Evolutionary conservation across 768 basidiomycete species (phyloP).

Genomic region (Rubroboletus pulcherrimus): DNA sequence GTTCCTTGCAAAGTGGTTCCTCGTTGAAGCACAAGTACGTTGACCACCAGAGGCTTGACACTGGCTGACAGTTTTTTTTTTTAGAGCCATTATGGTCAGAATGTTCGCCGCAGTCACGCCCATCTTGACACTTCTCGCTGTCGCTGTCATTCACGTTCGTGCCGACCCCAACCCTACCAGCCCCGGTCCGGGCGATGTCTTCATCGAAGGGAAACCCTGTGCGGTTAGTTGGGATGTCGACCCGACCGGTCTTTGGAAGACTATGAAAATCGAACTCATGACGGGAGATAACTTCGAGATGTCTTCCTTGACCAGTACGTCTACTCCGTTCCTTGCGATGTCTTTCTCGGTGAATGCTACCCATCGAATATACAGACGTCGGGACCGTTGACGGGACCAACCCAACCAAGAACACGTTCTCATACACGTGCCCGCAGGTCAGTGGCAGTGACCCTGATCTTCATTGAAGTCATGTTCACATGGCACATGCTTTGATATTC

Average conservation of each 20-base stretch:
- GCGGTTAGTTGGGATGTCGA: conserved; percentile 58
- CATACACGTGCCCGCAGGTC: conserved; percentile 67
- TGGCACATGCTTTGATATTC: neutral
- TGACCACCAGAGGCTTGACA: neutral
- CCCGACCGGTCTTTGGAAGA: conserved; percentile 57
- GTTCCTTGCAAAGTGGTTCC: conserved; percentile 5
- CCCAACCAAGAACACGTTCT: conserved; percentile 39
- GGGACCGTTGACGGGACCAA: conserved; percentile 63
- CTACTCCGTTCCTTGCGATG: neutral
- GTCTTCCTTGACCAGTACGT: conserved; percentile 63
- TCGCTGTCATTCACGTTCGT: conserved; percentile 34
- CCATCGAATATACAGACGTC: conserved; percentile 45
- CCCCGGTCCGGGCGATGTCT: conserved; percentile 58
- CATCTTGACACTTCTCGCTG: conserved; percentile 20
- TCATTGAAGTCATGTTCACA: neutral
- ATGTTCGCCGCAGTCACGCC: conserved; percentile 18
- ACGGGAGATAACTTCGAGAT: conserved; percentile 70
- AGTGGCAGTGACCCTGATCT: conserved; percentile 12
- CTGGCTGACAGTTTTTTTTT: neutral
- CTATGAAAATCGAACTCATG: conserved; percentile 77
- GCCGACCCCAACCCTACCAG: conserved; percentile 57
- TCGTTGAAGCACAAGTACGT: neutral
- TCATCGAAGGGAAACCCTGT: conserved; percentile 56
- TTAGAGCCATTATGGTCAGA: neutral
- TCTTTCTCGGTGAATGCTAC: neutral